Conservation (phyloP, 2,329 filamentous ascomycete species). For the Phialophora verrucosa region DNA sequence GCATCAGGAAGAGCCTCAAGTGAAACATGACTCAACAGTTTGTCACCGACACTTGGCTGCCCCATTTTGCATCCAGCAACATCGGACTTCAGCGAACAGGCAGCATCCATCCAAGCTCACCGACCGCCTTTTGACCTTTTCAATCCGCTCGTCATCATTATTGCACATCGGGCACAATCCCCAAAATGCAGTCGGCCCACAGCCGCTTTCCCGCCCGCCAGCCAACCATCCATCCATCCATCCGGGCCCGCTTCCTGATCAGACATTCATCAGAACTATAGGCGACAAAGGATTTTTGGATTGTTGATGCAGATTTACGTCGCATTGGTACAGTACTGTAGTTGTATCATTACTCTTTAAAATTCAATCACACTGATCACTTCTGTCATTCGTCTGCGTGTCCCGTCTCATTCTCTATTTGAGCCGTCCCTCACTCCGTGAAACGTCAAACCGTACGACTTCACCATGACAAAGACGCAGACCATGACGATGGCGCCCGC, state of each 20-base stretch:
- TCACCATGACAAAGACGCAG: conserved; percentile 18
- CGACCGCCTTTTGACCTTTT: not conserved
- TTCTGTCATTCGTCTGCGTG: conserved; percentile 5
- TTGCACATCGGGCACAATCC: not conserved
- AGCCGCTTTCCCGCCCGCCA: not conserved
- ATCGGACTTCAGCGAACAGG: not conserved
- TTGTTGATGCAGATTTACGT: not conserved
- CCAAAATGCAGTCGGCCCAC: not conserved
- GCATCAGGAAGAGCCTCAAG: too few relatives aligned
- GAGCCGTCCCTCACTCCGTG: not conserved
- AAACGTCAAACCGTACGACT: not conserved
- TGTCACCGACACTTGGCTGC: not conserved
- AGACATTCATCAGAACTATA: not conserved
- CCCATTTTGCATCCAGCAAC: not conserved
- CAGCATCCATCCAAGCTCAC: not conserved
- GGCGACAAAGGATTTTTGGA: not conserved
- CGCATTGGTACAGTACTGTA: not conserved
- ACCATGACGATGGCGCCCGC: conserved; percentile 19
- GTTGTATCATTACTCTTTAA: not conserved
- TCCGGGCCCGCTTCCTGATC: not conserved
- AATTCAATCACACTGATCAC: not conserved
- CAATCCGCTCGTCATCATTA: not conserved
- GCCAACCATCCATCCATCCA: not conserved
- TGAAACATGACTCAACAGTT: not conserved
- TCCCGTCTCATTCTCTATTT: not conserved